Base-by-base conservation (phyloP, 208 protist species). In the Leishmania arabica region DNA sequence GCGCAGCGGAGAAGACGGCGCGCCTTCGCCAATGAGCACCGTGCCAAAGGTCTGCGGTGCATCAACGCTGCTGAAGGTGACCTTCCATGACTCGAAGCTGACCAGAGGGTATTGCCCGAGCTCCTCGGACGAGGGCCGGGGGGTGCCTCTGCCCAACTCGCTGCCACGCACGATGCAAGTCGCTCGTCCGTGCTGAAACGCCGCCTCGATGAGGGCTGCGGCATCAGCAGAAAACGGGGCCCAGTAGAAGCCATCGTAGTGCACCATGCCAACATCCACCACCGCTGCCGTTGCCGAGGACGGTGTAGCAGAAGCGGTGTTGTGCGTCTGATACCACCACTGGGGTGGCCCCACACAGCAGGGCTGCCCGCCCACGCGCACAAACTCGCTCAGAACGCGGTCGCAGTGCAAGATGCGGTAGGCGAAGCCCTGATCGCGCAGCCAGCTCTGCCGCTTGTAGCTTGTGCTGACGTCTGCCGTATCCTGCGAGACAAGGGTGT, bases 381-480 rank as follows among this genome's bases (percentile, higher is more conserved):
- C 78, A 21, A 86, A 90, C 81, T 87, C 87, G 24, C 47, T 42
- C 58, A 97, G 81, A 51, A 97, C 91, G 24, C 64, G 53, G 34
- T 92, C 90, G 49, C 84, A 81, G 73, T 88, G 87, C 45, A 98
- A 75, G 42, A 97, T 91, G 69, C 92, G 94, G 81, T 98, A 98
- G 58, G 93, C 93, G 75, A 97, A 98, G 53, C 96, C 96, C 84
- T 98, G 95, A 81, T 99, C 98, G 27, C 99, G 93, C 76, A 99
- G 93, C 95, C 99, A 99, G 85, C 98, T 98, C 92, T 99, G 99
- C 68, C 99, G 95, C 72, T 95, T 98, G 71, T 96, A 97, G 78
- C 95, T 97, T 73, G 97, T 99, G 70, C 91, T 95, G 86, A 99
- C 95, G 84, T 99, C 99, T 40, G 95, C 81, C 34, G 99, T 99